Percentiles rank a stretch among this genome's conserved stretches.
These are phyloP conservation scores for Onygenales sp. DNA, from an alignment of 2,329 filamentous ascomycete species.

Conservation along the genomic window DNA sequence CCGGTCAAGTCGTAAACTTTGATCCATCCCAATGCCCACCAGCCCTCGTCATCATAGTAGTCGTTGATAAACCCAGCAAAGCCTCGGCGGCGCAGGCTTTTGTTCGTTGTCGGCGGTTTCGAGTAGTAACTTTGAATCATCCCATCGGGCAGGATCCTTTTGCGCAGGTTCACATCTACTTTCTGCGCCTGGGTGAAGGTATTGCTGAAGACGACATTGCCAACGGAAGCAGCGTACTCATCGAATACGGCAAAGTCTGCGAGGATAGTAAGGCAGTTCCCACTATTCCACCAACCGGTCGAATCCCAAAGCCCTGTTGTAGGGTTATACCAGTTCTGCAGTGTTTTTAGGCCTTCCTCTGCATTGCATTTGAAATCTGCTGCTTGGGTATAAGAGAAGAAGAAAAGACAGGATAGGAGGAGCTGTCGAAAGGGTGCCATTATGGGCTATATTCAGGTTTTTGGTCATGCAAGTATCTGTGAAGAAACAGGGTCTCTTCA, in stretches of 20 bases:
- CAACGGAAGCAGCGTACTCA: constrained; percentile 22
- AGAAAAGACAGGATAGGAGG: not conserved
- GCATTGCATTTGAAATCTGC: not conserved
- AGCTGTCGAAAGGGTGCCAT: not conserved
- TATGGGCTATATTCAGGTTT: not conserved
- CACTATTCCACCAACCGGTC: constrained; percentile 64
- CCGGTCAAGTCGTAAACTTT: constrained; percentile 45
- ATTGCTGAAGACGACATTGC: constrained; percentile 34
- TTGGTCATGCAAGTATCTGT: not conserved
- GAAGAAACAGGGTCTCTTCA: not conserved
- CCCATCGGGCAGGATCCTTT: not conserved
- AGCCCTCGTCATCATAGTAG: constrained; percentile 46
- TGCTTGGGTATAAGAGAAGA: not conserved
- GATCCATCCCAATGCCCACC: constrained; percentile 47
- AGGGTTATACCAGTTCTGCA: constrained; percentile 55
- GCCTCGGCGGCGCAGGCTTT: not conserved
- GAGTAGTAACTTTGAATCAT: not conserved
- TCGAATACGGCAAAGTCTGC: constrained; percentile 42
- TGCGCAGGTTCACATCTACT: not conserved
- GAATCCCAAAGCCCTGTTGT: constrained; percentile 50
- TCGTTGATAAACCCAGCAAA: constrained; percentile 27
- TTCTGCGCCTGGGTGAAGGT: constrained; percentile 23
- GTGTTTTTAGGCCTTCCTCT: constrained; percentile 9
- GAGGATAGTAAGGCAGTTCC: constrained; percentile 55
- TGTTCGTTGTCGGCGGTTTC: not conserved